Evolutionary conservation across 2,329 filamentous ascomycete genomes (phyloP).

Genomic region (Aphanocladium album): DNA sequence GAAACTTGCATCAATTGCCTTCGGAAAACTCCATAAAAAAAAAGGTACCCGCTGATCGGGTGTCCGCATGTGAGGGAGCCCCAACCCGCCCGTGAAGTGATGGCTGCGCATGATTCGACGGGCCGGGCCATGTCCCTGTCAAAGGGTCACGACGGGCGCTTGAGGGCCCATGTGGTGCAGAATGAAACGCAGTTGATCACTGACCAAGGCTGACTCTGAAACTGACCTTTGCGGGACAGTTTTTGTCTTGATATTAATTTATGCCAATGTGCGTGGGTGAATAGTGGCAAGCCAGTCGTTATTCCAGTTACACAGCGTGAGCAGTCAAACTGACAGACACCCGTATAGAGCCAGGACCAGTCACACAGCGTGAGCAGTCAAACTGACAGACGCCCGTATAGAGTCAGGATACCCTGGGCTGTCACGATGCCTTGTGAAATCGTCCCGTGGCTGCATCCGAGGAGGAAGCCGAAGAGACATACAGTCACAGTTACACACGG

Average conservation of each 20-base stretch:
- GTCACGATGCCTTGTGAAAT: not conserved
- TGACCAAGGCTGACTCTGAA: too few relatives aligned
- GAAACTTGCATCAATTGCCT: not conserved
- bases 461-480: too few relatives aligned
- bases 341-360: not conserved
- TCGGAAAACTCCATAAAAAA: not conserved
- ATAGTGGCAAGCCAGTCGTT: too few relatives aligned
- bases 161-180: not conserved
- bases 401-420: not conserved
- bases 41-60: not conserved
- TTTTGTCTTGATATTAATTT: too few relatives aligned
- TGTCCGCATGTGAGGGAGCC: not conserved
- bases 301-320: not conserved
- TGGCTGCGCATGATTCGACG: not conserved
- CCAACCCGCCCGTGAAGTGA: not conserved
- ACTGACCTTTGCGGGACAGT: too few relatives aligned
- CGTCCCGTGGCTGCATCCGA: too few relatives aligned
- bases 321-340: not conserved
- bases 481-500: not conserved
- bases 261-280: too few relatives aligned
- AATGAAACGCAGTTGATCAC: too few relatives aligned
- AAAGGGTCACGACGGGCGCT: not conserved
- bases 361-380: not conserved
- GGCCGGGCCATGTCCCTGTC: not conserved
- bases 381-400: not conserved